These are phyloP conservation scores for Leccinum olivaceopallidum DNA, from an alignment of 768 basidiomycete species.

Conservation along the genomic window DNA sequence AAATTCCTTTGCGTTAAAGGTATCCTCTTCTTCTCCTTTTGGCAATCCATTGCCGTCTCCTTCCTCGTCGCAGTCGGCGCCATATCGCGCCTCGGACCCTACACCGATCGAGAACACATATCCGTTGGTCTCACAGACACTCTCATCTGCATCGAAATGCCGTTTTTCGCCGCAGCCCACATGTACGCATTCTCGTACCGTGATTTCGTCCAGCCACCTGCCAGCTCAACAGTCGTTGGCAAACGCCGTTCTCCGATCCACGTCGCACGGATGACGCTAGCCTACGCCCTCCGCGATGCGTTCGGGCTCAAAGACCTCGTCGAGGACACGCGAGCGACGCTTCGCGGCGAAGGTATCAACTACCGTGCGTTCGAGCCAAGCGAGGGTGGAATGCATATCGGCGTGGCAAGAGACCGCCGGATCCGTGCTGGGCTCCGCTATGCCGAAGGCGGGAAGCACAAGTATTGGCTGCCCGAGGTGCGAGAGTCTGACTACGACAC, in stretches of 20 bases:
- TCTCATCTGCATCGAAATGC: constrained; percentile 96
- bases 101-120: constrained; percentile 86
- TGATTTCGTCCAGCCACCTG: constrained; percentile 68
- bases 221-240: constrained; percentile 15
- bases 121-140: constrained; percentile 89
- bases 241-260: constrained; percentile 41
- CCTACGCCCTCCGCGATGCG: constrained; percentile 84
- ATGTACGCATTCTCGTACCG: constrained; percentile 91
- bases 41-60: constrained; percentile 89
- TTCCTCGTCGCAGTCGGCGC: constrained; percentile 81
- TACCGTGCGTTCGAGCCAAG: constrained; percentile 97
- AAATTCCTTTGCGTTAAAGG: constrained; percentile 99
- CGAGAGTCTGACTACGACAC: constrained; percentile 39
- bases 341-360: constrained; percentile 88
- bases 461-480: constrained; percentile 92
- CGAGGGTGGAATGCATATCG: constrained; percentile 91
- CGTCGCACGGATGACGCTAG: constrained; percentile 88
- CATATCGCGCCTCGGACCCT: constrained; percentile 81
- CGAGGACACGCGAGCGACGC: constrained; percentile 79
- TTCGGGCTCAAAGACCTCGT: constrained; percentile 86
- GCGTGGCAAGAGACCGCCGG: constrained; percentile 78
- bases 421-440: constrained; percentile 94
- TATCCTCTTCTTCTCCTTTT: constrained; percentile 97
- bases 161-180: constrained; percentile 93
- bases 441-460: constrained; percentile 82